Evolutionary conservation across 2,329 filamentous ascomycete genomes (phyloP).

Genomic region (Verticillium dahliae): DNA sequence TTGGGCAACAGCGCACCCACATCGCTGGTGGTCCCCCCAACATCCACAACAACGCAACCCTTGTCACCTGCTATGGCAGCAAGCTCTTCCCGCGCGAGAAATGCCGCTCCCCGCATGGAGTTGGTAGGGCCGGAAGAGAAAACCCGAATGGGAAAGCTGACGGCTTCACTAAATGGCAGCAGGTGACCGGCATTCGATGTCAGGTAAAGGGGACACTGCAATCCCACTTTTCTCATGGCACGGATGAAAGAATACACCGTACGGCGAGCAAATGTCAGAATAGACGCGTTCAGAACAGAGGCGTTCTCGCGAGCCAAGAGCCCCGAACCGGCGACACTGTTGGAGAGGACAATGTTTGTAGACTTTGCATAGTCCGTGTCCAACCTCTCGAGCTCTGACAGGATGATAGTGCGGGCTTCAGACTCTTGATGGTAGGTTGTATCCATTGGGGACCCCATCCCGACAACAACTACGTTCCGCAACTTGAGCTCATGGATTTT

Average conservation of each 20-base stretch:
- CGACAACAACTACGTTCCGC: conserved; percentile 44
- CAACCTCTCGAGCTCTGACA: conserved; percentile 30
- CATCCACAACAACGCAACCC: conserved; percentile 14
- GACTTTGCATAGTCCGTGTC: conserved; percentile 15
- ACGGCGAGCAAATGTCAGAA: conserved; percentile 36
- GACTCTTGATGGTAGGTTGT: conserved; percentile 44
- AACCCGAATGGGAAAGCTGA: conserved; percentile 13
- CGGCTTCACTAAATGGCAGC: conserved; percentile 13
- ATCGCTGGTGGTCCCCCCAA: conserved; percentile 16
- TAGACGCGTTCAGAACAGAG: conserved; percentile 44
- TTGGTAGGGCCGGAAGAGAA: conserved; percentile 18
- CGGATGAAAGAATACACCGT: conserved; percentile 37
- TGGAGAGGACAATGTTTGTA: conserved; percentile 16
- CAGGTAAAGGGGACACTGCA: conserved; percentile 34
- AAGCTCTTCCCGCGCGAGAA: conserved; percentile 5
- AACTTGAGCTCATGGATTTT: conserved; percentile 16
- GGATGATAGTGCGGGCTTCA: conserved; percentile 38
- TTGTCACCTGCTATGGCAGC: neutral
- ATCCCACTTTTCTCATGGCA: conserved; percentile 33
- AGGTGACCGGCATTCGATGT: conserved; percentile 42
- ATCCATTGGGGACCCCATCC: conserved; percentile 54
- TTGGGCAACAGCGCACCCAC: conserved; percentile 14
- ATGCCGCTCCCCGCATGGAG: conserved; percentile 16
- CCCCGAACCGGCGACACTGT: conserved; percentile 26
- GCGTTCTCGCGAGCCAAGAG: conserved; percentile 46